Conservation (phyloP, 129 eudicot genomes). For the Chrysanthemum seticuspe region DNA sequence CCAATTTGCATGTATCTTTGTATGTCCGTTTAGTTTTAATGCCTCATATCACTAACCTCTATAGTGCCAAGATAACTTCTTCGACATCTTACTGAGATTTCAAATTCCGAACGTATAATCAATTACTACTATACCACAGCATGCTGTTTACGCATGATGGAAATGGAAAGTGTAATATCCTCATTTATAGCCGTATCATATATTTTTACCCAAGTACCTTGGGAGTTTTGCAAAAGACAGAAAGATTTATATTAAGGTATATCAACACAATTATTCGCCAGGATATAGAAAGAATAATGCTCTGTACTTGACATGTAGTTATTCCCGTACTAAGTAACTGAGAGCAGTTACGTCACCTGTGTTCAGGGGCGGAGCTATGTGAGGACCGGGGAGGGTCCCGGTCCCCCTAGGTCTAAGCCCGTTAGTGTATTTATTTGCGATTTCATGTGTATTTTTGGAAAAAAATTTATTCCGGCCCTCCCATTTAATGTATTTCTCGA, state of each 20-base stretch:
- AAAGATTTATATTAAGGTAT: background rate
- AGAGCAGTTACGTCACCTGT: background rate
- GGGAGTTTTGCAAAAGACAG: background rate
- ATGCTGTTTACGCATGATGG: constrained; percentile 1
- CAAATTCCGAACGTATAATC: background rate
- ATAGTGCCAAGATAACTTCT: background rate
- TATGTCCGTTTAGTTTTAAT: background rate
- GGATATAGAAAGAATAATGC: constrained; percentile 1
- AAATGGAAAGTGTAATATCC: constrained; percentile 2
- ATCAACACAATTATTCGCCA: background rate
- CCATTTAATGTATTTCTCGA: no score
- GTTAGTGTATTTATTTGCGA: no score
- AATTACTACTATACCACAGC: background rate
- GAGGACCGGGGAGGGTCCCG: no score
- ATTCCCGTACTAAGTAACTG: background rate
- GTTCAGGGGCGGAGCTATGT: no score
- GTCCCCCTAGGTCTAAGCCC: no score
- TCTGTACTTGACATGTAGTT: background rate
- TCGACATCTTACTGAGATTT: background rate
- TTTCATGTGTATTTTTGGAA: no score
- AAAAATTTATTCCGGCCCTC: no score
- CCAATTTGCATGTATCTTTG: background rate
- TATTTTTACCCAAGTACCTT: background rate
- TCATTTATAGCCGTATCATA: background rate
- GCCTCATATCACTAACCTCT: background rate